Evolutionary conservation across 2,329 filamentous ascomycete genomes (phyloP), one percentile per base, ranked within the genome.

Genomic region (Amesomyces nigricolor): DNA sequence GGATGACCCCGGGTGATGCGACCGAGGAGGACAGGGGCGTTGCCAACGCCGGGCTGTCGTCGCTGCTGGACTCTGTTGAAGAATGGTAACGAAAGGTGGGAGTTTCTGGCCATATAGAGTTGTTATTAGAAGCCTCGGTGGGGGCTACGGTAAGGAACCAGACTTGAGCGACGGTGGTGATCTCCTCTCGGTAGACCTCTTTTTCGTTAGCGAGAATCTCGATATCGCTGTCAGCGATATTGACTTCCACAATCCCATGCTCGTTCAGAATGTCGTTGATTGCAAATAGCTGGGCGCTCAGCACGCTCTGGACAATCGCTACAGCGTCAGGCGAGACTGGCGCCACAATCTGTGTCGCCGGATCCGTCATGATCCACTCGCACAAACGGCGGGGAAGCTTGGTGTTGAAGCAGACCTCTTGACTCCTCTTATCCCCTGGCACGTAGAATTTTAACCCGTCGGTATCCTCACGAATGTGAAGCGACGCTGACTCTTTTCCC

Each of bases 351-450:
- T 60, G 54, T 4, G 62, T 61, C 7, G 9, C 30, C 14, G 61
- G 59, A 16, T 69, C 61, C 13, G 58, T 65, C 69, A 73, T 72
- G 42, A 74, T 63, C 69, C 70, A 73, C 9, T 64, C 54, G 0
- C 67, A 59, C 2, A 75, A 60, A 1, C 55, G 63, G 5, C 59
- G 51, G 0, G 69, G 63, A 1, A 74, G 66, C 0, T 48, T 30
- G 0, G 59, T 61, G 10, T 54, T 59, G 57, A 69, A 72, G 49
- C 63, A 67, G 5, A 65, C 59, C 5, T 65, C 48, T 35, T 51
- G 48, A n/a, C 38, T 19, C 48, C 29, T 43, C 39, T 44, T 51
- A 17, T 51, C 48, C 29, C n/a, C n/a, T 35, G 39, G 48, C 14
- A 51, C 48, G 48, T 51, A 51, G 39, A 51, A 8, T 35, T 35